Evolutionary conservation across 148 eudicot species (phyloP).

Genomic region (Bassia scoparia): DNA sequence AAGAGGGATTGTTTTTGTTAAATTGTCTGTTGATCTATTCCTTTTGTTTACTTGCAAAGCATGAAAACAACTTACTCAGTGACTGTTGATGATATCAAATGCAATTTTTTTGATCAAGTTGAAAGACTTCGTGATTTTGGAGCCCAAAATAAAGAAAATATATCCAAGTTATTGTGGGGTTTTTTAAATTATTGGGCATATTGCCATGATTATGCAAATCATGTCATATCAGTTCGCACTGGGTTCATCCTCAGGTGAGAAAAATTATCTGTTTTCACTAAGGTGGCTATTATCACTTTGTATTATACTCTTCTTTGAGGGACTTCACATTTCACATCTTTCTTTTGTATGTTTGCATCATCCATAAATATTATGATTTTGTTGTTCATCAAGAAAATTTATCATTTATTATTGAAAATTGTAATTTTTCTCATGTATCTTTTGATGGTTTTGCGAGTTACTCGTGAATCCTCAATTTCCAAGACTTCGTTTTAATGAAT

Average conservation of each 20-base stretch:
- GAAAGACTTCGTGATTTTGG: constrained; percentile 72
- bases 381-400: not conserved
- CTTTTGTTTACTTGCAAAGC: constrained; percentile 39
- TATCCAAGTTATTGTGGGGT: constrained; percentile 77
- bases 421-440: not conserved
- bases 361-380: too few species aligned
- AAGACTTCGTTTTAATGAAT: not conserved
- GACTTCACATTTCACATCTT: not conserved
- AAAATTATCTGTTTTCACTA: not conserved
- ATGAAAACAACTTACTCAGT: constrained; percentile 66
- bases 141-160: constrained; percentile 59
- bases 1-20: not conserved
- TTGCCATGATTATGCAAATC: constrained; percentile 74
- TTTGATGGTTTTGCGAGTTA: not conserved
- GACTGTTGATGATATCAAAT: constrained; percentile 57
- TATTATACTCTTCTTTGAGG: not conserved
- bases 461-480: not conserved
- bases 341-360: not conserved
- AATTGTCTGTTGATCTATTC: not conserved
- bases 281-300: not conserved
- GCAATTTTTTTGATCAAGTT: constrained; percentile 78
- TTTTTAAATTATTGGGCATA: constrained; percentile 97
- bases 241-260: constrained; percentile 71
- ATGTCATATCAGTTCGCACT: constrained; percentile 78
- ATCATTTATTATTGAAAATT: not conserved